Conservation (phyloP, 164 flowering plant genomes). For the Macadamia tetraphylla region DNA sequence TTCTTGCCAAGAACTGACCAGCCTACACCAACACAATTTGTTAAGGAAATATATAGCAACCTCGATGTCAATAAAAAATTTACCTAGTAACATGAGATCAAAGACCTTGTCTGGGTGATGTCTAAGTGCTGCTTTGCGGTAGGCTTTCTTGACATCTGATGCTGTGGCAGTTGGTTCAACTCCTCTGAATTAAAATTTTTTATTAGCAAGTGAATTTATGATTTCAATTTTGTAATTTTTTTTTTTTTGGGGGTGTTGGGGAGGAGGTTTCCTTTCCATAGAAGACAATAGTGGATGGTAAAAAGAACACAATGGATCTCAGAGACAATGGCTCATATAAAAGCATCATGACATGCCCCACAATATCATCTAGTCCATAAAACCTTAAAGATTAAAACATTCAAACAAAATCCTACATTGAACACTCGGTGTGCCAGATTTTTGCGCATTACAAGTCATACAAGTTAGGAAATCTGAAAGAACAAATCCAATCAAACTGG, state of each 20-base stretch:
- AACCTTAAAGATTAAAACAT: no score
- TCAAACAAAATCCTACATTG: no score
- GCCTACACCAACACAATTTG: constrained; percentile 42
- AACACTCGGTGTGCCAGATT: no score
- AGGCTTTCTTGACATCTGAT: constrained; percentile 24
- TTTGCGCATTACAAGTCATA: no score
- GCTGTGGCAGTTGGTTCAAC: constrained; percentile 50
- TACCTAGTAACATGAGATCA: constrained; percentile 1
- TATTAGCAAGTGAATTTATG: not conserved
- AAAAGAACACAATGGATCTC: not conserved
- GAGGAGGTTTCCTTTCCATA: not conserved
- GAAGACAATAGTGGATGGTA: not conserved
- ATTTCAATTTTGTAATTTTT: not conserved
- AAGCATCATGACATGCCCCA: no score
- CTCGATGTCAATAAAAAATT: not conserved
- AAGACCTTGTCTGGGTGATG: constrained; percentile 66
- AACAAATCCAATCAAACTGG: no score
- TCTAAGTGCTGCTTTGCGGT: constrained; percentile 23
- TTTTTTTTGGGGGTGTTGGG: not conserved
- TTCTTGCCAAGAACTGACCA: constrained; percentile 73
- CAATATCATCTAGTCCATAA: no score
- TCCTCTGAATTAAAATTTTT: constrained; percentile 49
- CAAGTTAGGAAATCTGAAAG: no score
- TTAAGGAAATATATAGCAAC: not conserved
- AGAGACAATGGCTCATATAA: no score